These are phyloP conservation scores for Cercospora sp. DNA, from an alignment of 2,329 filamentous ascomycete species.

Conservation along the genomic window DNA sequence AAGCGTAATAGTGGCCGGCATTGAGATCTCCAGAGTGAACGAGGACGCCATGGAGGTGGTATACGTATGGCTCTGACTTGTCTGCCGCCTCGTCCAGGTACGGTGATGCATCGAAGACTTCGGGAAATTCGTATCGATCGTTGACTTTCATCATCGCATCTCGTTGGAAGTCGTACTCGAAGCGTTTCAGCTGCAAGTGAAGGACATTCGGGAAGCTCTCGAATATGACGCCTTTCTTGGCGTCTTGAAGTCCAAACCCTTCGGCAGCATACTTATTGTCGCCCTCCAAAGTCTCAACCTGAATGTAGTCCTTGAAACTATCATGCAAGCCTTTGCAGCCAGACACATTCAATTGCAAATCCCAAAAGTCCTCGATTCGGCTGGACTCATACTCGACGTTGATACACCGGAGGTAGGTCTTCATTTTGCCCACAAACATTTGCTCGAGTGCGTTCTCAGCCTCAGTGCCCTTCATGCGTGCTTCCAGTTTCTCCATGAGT, in stretches of 20 bases:
- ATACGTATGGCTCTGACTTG: slow-evolving; percentile 83
- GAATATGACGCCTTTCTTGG: slow-evolving; percentile 97
- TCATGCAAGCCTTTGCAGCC: slow-evolving; percentile 91
- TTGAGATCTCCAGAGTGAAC: slow-evolving; percentile 97
- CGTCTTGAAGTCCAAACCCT: slow-evolving; percentile 88
- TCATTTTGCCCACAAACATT: slow-evolving; percentile 96
- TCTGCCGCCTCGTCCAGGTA: slow-evolving; percentile 87
- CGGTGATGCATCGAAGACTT: slow-evolving; percentile 77
- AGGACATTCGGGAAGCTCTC: slow-evolving; percentile 91
- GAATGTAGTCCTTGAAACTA: slow-evolving; percentile 94
- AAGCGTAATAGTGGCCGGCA: slow-evolving; percentile 97
- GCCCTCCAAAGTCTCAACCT: slow-evolving; percentile 94
- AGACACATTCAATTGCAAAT: slow-evolving; percentile 94
- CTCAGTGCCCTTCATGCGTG: slow-evolving; percentile 95
- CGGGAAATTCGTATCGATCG: slow-evolving; percentile 86
- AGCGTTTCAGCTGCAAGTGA: slow-evolving; percentile 93
- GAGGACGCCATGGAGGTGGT: slow-evolving; percentile 90
- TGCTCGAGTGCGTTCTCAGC: slow-evolving; percentile 85
- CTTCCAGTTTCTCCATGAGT: slow-evolving; percentile 94
- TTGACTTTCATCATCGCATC: slow-evolving; percentile 99
- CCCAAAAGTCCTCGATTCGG: slow-evolving; percentile 96
- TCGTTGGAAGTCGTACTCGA: slow-evolving; percentile 94
- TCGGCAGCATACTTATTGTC: slow-evolving; percentile 98
- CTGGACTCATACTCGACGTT: slow-evolving; percentile 98
- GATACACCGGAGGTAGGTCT: slow-evolving; percentile 98